A percentile compares a stretch with the other conserved stretches of the same genome.
phyloP scores from a whole-genome alignment of 768 basidiomycete genomes.

The Boletus insuetus region DNA sequence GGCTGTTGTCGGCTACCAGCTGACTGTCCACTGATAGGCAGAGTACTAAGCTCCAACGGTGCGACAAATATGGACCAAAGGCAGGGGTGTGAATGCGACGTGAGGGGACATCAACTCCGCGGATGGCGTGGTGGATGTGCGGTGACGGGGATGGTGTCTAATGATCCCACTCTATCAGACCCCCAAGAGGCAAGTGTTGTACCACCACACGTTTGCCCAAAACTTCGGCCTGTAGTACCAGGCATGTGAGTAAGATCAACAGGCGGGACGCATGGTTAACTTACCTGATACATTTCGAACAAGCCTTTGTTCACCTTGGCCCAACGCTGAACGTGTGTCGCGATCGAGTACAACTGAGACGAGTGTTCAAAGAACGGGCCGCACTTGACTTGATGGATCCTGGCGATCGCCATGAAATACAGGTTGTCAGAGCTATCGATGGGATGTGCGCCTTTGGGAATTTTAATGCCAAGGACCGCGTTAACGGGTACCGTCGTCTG shows the following conservation, averaged over 20 bases:
- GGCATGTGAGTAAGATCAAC: conserved; percentile 3
- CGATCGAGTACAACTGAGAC: conserved; percentile 84
- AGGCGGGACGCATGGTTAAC: neutral
- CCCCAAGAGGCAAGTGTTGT: conserved; percentile 88
- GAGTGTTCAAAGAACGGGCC: conserved; percentile 94
- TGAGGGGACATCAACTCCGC: conserved; percentile 14
- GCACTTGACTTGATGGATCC: conserved; percentile 76
- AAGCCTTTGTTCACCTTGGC: conserved; percentile 86
- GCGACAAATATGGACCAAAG: neutral
- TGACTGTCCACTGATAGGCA: neutral
- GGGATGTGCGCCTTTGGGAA: conserved; percentile 17
- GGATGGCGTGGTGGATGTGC: conserved; percentile 4
- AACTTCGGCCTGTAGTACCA: conserved; percentile 68
- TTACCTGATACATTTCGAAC: conserved; percentile 93
- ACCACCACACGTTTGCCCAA: conserved; percentile 94
- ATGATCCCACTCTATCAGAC: conserved; percentile 66
- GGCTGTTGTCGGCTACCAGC: neutral
- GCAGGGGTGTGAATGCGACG: conserved; percentile 17
- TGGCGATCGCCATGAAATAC: conserved; percentile 74
- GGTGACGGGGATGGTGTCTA: conserved; percentile 7
- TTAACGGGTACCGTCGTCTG: conserved; percentile 64
- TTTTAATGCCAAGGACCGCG: conserved; percentile 58
- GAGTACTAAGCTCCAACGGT: neutral
- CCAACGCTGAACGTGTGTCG: conserved; percentile 87
- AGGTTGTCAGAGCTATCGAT: conserved; percentile 51